Evolutionary conservation across 23 red algal genomes (phyloP), one percentile per base, ranked within the genome.

Genomic region (Cyanidium caldarium): DNA sequence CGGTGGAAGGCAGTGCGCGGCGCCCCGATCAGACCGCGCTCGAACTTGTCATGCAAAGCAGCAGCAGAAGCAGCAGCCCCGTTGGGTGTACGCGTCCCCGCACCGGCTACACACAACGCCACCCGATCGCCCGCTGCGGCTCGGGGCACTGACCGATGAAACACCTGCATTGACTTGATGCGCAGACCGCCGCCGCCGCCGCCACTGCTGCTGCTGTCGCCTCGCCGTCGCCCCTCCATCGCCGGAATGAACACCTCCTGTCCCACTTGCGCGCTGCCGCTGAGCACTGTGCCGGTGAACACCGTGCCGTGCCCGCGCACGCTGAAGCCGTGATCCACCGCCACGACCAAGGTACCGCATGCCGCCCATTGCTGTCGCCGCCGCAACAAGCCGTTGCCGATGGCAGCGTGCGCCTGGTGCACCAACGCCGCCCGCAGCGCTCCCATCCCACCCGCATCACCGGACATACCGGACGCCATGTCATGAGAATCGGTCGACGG

Each of bases 271-370:
- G 35, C 70, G 13, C 37, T 56, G 30, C 70, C 70, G 13, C 37
- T 56, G 30, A 75, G 58, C n/a, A 75, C 40, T 0, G 44, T 75
- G n/a, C 70, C 70, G 2, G 70, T 75, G 13, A 75, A 46, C 1
- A 75, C 70, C 0, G 70, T 75, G 12, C 70, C 70, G 37, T 75
- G 70, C 2, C 70, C 70, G 34, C 37, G 38, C 10, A 75, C 40
- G 13, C 25, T 39, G 43, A 75, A 75, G 25, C 39, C 34, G 39
- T 75, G 70, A 46, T 75, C 70, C 12, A 75, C 46, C 14, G 70
- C 70, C 36, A 75, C 30, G 7, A 75, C 25, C n/a, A n/a, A n/a
- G n/a, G n/a, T n/a, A n/a, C n/a, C n/a, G n/a, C n/a, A n/a, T n/a
- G n/a, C n/a, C n/a, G n/a, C n/a, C n/a, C n/a, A n/a, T n/a, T n/a